Evolutionary conservation across 805 yeast genomes (phyloP), one percentile per base, ranked within the genome.

Genomic region (Cyberlindnera mycetangii): DNA sequence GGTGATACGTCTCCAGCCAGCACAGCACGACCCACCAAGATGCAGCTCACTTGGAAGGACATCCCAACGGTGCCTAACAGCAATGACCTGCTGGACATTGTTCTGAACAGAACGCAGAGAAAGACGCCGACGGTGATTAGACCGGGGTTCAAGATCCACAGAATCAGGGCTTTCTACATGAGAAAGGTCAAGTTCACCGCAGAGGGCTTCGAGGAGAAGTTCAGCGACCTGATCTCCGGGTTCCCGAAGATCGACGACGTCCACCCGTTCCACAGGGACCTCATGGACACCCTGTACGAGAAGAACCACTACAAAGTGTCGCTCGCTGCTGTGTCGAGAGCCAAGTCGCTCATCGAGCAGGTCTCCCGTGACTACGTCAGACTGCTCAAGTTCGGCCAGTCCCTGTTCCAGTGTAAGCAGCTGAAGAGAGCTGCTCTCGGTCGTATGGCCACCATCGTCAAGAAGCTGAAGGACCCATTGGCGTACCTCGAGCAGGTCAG

Each of bases 31-130:
- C 18, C 16, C n/a, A 6, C 19, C 32, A 68, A 53, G 38, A 93
- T 92, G 99, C 98, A 92, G 75, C 80, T 92, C 56, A 84, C 97
- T 38, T 92, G 98, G 98, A 92, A 93, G 71, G 98, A 93, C 68
- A 93, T 92, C 65, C 96, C 98, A 18, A 83, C 95, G 39, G 96
- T 92, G 54, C 95, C 98, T 37, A 83, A 83, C 54, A 73, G 95
- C 60, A 89, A 85, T 67, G 98, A 93, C 70, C 75, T 90, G 76
- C 75, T 93, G 80, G 99, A 93, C 70, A 88, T 93, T 53, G 96
- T 93, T 51, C 85, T 93, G 54, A 93, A 93, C 76, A 79, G 97
- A 64, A 93, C 99, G 1, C 99, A 93, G 73, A 83, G 99, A 72
- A 93, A 93, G 71, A 93, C 99, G 6, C 99, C 99, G 47, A 93